phyloP scores from a whole-genome alignment of 768 basidiomycete species.

The Naganishia onofrii region DNA sequence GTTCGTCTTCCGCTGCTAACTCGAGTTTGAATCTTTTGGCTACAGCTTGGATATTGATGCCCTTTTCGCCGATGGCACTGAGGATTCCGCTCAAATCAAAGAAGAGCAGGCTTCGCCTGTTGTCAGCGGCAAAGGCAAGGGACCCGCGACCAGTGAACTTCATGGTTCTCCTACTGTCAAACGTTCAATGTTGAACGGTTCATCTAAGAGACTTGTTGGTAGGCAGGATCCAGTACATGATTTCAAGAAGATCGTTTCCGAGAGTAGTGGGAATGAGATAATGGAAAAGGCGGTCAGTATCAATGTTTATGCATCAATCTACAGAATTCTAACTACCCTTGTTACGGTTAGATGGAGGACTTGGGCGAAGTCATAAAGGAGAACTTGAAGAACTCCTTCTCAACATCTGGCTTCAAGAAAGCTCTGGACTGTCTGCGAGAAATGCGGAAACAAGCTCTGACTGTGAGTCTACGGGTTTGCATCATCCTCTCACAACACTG shows the following conservation, averaged over 20 bases:
- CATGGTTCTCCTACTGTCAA: constrained; percentile 24
- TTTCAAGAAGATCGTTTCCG: constrained; percentile 63
- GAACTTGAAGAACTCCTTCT: constrained; percentile 69
- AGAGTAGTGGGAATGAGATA: constrained; percentile 64
- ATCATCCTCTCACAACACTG: background rate
- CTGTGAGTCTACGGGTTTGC: constrained; percentile 54
- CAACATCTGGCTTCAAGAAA: constrained; percentile 64
- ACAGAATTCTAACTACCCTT: no score
- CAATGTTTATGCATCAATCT: background rate
- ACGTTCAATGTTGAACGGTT: constrained; percentile 8
- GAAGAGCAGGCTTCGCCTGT: constrained; percentile 2
- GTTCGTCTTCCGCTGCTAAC: background rate
- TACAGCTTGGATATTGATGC: constrained; percentile 47
- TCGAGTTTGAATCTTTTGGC: constrained; percentile 5
- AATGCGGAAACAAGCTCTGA: constrained; percentile 66
- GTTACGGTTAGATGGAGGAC: constrained; percentile 57
- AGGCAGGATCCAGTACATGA: constrained; percentile 29
- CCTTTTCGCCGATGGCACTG: constrained; percentile 31
- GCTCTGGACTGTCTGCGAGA: constrained; percentile 69
- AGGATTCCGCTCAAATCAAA: constrained; percentile 3
- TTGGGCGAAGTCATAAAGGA: constrained; percentile 68
- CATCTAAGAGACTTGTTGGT: constrained; percentile 31
- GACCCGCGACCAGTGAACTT: constrained; percentile 54
- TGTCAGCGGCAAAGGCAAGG: constrained; percentile 33
- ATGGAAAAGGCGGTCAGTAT: constrained; percentile 73